Evolutionary conservation across 2,329 filamentous ascomycete genomes (phyloP).

Genomic region (Pseudofabraea citricarpa): DNA sequence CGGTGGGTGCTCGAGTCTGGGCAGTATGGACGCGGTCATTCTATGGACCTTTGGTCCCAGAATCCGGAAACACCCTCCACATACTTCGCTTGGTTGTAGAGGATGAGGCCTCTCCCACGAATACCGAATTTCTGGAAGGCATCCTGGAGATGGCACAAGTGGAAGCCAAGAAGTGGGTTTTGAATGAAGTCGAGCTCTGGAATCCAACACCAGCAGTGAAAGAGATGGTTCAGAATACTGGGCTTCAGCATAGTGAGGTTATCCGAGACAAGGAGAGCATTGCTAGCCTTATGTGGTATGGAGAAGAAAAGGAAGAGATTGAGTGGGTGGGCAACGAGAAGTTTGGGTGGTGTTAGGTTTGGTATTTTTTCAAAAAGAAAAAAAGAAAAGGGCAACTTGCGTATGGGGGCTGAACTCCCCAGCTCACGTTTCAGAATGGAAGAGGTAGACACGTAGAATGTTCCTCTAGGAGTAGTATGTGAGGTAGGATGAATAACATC

Average conservation of each 20-base stretch:
- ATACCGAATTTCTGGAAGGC: constrained; percentile 50
- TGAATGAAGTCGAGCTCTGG: constrained; percentile 74
- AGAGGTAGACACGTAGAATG: too few relatives aligned
- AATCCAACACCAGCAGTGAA: constrained; percentile 61
- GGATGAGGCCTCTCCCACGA: constrained; percentile 37
- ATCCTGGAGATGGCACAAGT: constrained; percentile 63
- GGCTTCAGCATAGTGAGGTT: constrained; percentile 43
- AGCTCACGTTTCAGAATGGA: too few relatives aligned
- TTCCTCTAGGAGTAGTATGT: too few relatives aligned
- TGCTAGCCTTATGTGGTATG: constrained; percentile 68
- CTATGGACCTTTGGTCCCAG: constrained; percentile 42
- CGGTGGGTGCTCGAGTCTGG: constrained; percentile 58
- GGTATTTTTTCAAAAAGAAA: not conserved
- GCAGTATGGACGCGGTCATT: constrained; percentile 67
- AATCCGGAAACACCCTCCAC: constrained; percentile 61
- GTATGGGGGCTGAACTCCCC: too few relatives aligned
- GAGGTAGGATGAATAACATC: too few relatives aligned
- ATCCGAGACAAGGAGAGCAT: constrained; percentile 63
- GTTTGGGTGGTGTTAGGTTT: constrained; percentile 64
- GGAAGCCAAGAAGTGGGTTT: constrained; percentile 68
- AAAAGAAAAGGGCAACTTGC: too few relatives aligned
- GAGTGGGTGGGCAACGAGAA: constrained; percentile 76
- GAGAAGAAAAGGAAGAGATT: constrained; percentile 44
- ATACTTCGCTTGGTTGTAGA: constrained; percentile 67
- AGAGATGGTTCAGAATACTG: constrained; percentile 40